phyloP scores from a whole-genome alignment of 2,329 filamentous ascomycete species.

The Fusarium xylarioides region DNA sequence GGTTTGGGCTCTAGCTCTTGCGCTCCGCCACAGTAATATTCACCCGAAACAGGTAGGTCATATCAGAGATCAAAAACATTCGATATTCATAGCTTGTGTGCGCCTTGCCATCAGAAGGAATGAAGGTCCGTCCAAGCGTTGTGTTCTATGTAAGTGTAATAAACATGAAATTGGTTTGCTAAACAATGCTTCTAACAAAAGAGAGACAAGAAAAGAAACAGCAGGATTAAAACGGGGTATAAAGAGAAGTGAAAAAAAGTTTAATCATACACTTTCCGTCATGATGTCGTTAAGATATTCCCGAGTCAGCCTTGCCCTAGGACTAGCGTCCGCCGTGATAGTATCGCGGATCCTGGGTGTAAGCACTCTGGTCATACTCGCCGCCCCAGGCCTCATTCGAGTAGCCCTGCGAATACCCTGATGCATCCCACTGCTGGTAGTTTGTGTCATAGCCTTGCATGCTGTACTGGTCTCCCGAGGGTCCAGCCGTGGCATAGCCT shows the following conservation, averaged over 20 bases:
- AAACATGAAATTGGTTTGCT: background rate
- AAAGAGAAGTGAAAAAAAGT: background rate
- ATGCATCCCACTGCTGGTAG: slow-evolving; percentile 31
- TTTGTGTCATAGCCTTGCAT: slow-evolving; percentile 17
- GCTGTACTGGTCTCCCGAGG: slow-evolving; percentile 31
- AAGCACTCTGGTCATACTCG: slow-evolving; percentile 35
- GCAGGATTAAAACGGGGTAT: slow-evolving; percentile 31
- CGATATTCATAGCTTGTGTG: slow-evolving; percentile 22
- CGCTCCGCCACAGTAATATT: slow-evolving; percentile 25
- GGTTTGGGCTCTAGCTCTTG: slow-evolving; percentile 7
- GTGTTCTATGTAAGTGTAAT: slow-evolving; percentile 29
- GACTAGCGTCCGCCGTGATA: slow-evolving; percentile 19
- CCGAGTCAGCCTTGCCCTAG: slow-evolving; percentile 23
- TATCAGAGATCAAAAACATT: slow-evolving; percentile 16
- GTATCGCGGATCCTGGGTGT: slow-evolving; percentile 36
- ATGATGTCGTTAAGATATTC: slow-evolving; percentile 26
- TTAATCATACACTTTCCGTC: slow-evolving; percentile 28
- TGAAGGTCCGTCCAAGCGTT: background rate
- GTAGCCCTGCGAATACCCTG: slow-evolving; percentile 34
- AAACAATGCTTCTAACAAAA: slow-evolving; percentile 7
- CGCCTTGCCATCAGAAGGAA: slow-evolving; percentile 11
- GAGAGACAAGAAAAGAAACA: background rate
- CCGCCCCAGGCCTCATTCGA: slow-evolving; percentile 22
- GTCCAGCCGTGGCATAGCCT: slow-evolving; percentile 37
- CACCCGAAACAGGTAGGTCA: slow-evolving; percentile 28